Percentiles rank a stretch among this genome's conserved stretches.
Evolutionary conservation across 75 land plant genomes (phyloP).

Genomic region (Sequoiadendron giganteum): DNA sequence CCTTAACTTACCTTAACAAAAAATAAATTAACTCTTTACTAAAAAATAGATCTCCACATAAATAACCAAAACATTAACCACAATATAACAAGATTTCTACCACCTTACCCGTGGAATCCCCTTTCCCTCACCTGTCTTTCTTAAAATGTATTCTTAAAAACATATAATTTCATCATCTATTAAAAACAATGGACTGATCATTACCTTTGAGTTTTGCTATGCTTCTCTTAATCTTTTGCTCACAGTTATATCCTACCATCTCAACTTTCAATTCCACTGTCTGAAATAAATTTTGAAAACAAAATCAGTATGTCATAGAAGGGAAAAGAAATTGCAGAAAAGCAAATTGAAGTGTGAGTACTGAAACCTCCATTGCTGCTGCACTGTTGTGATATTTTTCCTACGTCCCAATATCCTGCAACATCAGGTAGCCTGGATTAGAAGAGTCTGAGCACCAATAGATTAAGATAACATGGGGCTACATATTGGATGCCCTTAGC

Average conservation of each 20-base stretch:
- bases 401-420: background rate
- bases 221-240: constrained; percentile 45
- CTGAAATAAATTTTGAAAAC: constrained; percentile 12
- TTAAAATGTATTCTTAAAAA: no score
- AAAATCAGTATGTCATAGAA: background rate
- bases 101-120: background rate
- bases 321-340: background rate
- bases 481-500: background rate
- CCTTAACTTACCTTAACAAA: no score
- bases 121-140: background rate
- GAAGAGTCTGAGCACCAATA: background rate
- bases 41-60: no score
- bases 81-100: background rate
- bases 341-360: background rate
- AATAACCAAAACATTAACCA: no score
- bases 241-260: constrained; percentile 48
- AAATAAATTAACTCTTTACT: no score
- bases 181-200: background rate
- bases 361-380: background rate
- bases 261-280: constrained; percentile 55
- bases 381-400: background rate
- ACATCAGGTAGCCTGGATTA: background rate
- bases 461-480: background rate
- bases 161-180: no score
- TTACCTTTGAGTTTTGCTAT: constrained; percentile 53